Base-by-base conservation (phyloP, 2,329 filamentous ascomycete genomes). In the Alternaria postmessia region DNA sequence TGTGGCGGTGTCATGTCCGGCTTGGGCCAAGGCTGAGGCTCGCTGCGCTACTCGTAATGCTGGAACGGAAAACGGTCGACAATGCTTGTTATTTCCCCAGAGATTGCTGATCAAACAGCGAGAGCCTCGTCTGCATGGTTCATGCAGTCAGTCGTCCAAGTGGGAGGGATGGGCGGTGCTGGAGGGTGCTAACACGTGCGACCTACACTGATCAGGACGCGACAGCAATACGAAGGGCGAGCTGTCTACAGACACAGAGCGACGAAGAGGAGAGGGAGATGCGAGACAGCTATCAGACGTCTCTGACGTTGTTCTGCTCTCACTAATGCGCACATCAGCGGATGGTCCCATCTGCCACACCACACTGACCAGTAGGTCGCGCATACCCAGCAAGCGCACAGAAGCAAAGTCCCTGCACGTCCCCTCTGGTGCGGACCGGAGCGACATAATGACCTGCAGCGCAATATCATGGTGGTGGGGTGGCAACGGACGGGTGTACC, bases 401-500 rank as follows among this genome's bases (percentile, higher is more conserved):
- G 51, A 46, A 16, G 42, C 20, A 36, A 38, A n/a, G 16, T 38
- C 7, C 14, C 34, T n/a, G 34, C 34, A 38, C 34, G 34, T 38
- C 34, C 34, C 7, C 34, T 38, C 16, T 38, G 34, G 34, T 38
- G 34, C 34, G 34, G 34, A 38, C 34, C 34, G 34, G 34, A 8
- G 6, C 34, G 34, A 38, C 14, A 38, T 38, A 16, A 68, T 68
- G 64, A 51, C 61, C 54, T 61, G 63, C 58, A 48, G 55, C 24
- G 26, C 54, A 32, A 51, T 47, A 49, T 58, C 46, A 49, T 22
- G 57, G 54, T 64, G 67, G 67, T 64, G 63, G 57, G 64, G 64
- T 66, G 63, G 64, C 61, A 34, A 65, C 48, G 11, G 55, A 63
- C 66, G 65, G 55, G 60, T 69, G 74, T 75, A 73, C 74, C 74